Evolutionary conservation across 2,329 filamentous ascomycete species (phyloP), one percentile per base, ranked within the genome.

Genomic region (Aspergillaceae sp.): DNA sequence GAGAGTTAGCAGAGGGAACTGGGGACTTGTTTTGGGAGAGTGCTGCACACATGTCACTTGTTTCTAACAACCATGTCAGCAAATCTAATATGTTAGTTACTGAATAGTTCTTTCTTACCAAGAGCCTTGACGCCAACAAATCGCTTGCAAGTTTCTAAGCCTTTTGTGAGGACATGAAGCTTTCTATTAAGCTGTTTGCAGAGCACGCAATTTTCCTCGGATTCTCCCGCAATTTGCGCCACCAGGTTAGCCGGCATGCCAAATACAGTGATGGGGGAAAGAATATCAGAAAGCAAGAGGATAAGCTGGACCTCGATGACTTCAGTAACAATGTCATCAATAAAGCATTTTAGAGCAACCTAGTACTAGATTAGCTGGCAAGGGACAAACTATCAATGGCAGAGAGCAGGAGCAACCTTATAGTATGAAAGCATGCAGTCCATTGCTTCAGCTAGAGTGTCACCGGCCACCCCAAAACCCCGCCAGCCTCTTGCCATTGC

Each of bases 401-500:
- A 8, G 29, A 32, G 8, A 33, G 47, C 27, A 33, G n/a, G 29
- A 42, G 41, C 42, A 48, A 71, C 71, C 63, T 73, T 68, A 56
- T 74, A 74, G 51, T 73, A 74, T 1, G 71, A 68, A 42, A 70
- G 53, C 64, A 73, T 69, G 41, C 61, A 65, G 46, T 72, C 64
- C 5, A 67, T 47, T 7, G 65, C 66, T 43, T 69, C 60, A 0
- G 59, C 65, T n/a, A 64, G 66, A 3, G 68, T 68, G 48, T 60
- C 64, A 2, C 45, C 45, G 34, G 65, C 59, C 63, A 70, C n/a
- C n/a, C n/a, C n/a, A n/a, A n/a, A n/a, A n/a, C n/a, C n/a, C n/a
- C n/a, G n/a, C n/a, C n/a, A n/a, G n/a, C 19, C 19, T 19, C 19
- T 19, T 19, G 19, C 19, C 19, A 19, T 19, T 19, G 19, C 19